Conservation (phyloP, 179 eudicot genomes). For the Silene vulgaris region DNA sequence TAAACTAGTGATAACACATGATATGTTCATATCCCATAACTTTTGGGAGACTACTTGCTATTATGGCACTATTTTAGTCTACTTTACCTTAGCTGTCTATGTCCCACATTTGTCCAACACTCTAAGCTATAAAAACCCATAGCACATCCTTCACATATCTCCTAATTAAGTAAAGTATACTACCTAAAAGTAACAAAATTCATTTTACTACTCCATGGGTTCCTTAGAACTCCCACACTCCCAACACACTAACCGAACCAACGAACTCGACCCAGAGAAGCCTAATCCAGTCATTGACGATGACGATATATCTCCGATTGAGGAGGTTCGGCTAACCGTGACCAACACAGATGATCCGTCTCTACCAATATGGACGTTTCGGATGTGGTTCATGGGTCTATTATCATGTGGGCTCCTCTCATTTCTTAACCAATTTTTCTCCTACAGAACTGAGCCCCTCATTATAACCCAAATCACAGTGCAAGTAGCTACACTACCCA, state of each 20-base stretch:
- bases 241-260: constrained; percentile 17
- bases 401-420: constrained; percentile 63
- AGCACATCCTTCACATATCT: background rate
- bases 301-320: constrained; percentile 69
- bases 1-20: background rate
- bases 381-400: constrained; percentile 86
- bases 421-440: constrained; percentile 74
- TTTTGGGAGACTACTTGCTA: background rate
- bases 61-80: background rate
- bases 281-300: constrained; percentile 24
- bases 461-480: constrained; percentile 76
- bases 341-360: constrained; percentile 68
- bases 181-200: constrained; percentile 1
- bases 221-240: constrained; percentile 20
- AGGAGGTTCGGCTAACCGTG: constrained; percentile 78
- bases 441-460: constrained; percentile 86
- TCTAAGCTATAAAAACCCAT: constrained; percentile 14
- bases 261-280: constrained; percentile 35
- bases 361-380: constrained; percentile 80
- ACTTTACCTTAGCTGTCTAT: constrained; percentile 18
- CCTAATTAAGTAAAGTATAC: background rate
- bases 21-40: constrained; percentile 13
- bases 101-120: constrained; percentile 6
- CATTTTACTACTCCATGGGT: constrained; percentile 22
- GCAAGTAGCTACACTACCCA: constrained; percentile 66